Evolutionary conservation across 192 early-diverging fungal species (phyloP), one percentile per base, ranked within the genome.

Genomic region (Irineochytrium annulatum): DNA sequence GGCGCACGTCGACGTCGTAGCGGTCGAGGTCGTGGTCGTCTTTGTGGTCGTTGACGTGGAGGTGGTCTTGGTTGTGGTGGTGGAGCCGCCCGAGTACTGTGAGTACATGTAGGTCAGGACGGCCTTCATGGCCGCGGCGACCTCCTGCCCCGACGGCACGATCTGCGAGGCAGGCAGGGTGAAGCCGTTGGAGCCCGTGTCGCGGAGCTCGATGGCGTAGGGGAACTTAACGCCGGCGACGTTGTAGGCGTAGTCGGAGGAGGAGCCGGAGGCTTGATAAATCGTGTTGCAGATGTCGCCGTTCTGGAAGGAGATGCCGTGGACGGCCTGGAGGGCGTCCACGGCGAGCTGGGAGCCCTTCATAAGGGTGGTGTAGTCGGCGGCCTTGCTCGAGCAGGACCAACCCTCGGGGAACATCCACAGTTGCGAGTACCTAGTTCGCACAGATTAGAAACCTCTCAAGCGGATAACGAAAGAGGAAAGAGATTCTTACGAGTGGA

Each of bases 401-500:
- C 66, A 69, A 29, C 65, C 73, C 35, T 64, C 68, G 16, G 73
- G 53, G 34, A 59, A 74, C 80, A 85, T 77, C 69, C 78, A 84
- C 32, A 81, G 56, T 58, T 85, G 79, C 19, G 76, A 78, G 68
- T 79, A 85, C 2, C 67, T 67, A 57, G n/a, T n/a, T n/a, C n/a
- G n/a, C n/a, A n/a, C n/a, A n/a, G n/a, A n/a, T n/a, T 84, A 79
- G 43, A 78, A 70, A 27, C 52, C 1, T 2, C 14, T 33, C 20
- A 8, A 16, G 8, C 31, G 5, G 34, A 51, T 6, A 5, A 27
- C 22, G 35, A 2, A 28, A n/a, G 32, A 8, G 34, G 14, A 26
- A 58, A n/a, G 30, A 19, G 54, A 49, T 28, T 46, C 24, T 39
- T 53, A 27, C 14, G 52, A 4, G 33, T 33, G 55, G 17, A 83